Base-by-base conservation (phyloP, 164 flowering plant species). In the Chloranthus sessilifolius region DNA sequence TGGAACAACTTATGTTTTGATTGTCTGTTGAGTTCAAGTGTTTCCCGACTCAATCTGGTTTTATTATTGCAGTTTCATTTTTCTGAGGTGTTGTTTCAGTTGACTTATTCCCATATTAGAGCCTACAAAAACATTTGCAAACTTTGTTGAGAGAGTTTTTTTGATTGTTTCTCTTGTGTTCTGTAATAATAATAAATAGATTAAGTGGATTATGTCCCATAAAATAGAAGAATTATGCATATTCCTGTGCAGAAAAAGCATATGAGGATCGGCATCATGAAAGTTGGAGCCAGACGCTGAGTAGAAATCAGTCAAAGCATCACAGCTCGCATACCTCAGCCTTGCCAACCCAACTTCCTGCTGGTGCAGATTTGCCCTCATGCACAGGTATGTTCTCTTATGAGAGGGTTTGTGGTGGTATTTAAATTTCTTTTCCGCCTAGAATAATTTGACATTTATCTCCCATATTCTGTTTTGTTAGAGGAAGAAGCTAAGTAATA, bases 281-380 rank as follows among this genome's bases (percentile, higher is more conserved):
- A 43, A 66, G 43, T 68, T 61, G 95, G 84, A 72, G 47, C 50
- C 77, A 74, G 50, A 37, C 67, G 36, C 27, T 48, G 19, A 62
- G 52, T 48, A 65, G 73, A 71, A 72, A 23, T 60, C 83, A 79
- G 20, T 27, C 57, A 27, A 89, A 76, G 66, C 55, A 41, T 59
- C 60, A 70, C 31, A 39, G 53, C 47, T 78, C 69, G 27, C 75
- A 64, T 27, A 55, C 61, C 58, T 47, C 74, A 49, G 21, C 82
- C 19, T 70, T 90, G 73, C 94, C 94, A 47, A 70, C 65, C 16
- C 85, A 85, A 54, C 95, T 91, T 74, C 98, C 98, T 44, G 68
- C 66, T 51, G 66, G 84, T 69, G 98, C 95, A 50, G 84, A 74
- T 72, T 71, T 81, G 36, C 96, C 98, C 15, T 74, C 98, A 41